phyloP scores from a whole-genome alignment of 805 yeast genomes.

The Lipomyces japonicus region DNA sequence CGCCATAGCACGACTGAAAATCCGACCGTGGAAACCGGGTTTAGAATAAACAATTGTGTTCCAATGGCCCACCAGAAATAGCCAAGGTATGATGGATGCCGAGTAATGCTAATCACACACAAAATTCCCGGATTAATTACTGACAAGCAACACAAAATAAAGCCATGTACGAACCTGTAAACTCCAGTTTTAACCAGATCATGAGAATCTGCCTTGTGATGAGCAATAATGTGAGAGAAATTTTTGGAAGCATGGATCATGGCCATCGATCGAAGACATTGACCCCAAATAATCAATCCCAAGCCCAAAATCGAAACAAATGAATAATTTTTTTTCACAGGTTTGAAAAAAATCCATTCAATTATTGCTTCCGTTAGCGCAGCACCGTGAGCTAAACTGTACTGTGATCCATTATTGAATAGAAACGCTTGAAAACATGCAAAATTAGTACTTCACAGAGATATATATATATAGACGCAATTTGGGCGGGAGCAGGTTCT shows the following conservation, averaged over 20 bases:
- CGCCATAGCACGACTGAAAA: constrained; percentile 59
- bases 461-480: too few species aligned
- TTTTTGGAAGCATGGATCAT: constrained; percentile 87
- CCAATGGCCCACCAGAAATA: constrained; percentile 94
- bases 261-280: constrained; percentile 62
- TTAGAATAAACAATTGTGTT: constrained; percentile 65
- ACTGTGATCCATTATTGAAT: constrained; percentile 58
- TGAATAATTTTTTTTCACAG: constrained; percentile 32
- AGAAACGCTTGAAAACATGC: constrained; percentile 56
- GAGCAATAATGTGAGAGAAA: constrained; percentile 75
- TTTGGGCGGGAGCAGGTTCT: constrained; percentile 1
- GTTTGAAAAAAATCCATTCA: constrained; percentile 45
- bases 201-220: constrained; percentile 53
- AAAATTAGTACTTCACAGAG: too few species aligned
- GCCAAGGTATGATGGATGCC: constrained; percentile 93
- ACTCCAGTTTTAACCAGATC: constrained; percentile 68
- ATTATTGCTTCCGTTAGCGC: constrained; percentile 52
- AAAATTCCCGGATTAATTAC: background rate
- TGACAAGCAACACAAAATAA: background rate
- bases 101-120: constrained; percentile 23
- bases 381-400: constrained; percentile 52
- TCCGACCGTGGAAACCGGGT: constrained; percentile 54
- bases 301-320: constrained; percentile 46
- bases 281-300: constrained; percentile 54
- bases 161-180: constrained; percentile 44